Evolutionary conservation across 2,329 filamentous ascomycete species (phyloP).

Genomic region (Lecanosticta acicola): DNA sequence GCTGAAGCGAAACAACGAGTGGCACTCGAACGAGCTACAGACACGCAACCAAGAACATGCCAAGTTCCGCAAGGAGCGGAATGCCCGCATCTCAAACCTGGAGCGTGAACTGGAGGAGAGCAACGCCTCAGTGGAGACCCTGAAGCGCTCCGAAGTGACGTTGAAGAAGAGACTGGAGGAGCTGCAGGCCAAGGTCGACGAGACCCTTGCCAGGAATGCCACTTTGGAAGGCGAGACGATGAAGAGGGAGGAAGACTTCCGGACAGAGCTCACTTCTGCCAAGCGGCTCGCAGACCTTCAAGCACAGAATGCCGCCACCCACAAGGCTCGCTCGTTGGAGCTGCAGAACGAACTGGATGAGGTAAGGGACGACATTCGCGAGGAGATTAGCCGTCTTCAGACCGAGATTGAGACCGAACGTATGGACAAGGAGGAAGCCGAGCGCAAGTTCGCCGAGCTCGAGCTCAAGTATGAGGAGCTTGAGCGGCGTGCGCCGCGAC

Average conservation of each 20-base stretch:
- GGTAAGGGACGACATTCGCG: constrained; percentile 61
- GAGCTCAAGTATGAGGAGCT: constrained; percentile 58
- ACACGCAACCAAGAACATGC: constrained; percentile 81
- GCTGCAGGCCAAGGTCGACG: constrained; percentile 79
- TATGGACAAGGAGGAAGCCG: constrained; percentile 56
- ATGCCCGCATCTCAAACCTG: constrained; percentile 77
- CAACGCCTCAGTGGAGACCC: constrained; percentile 66
- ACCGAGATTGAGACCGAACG: constrained; percentile 49
- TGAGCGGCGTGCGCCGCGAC: constrained; percentile 33
- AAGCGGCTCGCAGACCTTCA: constrained; percentile 77
- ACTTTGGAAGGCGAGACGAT: constrained; percentile 78
- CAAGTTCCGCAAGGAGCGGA: constrained; percentile 92
- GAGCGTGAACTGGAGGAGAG: constrained; percentile 85
- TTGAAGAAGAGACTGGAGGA: constrained; percentile 77
- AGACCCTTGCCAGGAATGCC: constrained; percentile 74
- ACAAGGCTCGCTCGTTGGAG: constrained; percentile 64
- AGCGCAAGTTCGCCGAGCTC: constrained; percentile 59
- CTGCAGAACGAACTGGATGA: constrained; percentile 60
- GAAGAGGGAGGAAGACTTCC: constrained; percentile 77
- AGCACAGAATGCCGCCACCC: constrained; percentile 67
- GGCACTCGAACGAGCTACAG: constrained; percentile 86
- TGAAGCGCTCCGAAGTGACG: constrained; percentile 73
- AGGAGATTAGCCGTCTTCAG: constrained; percentile 47
- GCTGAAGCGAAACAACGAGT: constrained; percentile 84
- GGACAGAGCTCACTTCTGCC: constrained; percentile 76